phyloP scores from a whole-genome alignment of 768 basidiomycete species.

The Rhodotorula toruloides region DNA sequence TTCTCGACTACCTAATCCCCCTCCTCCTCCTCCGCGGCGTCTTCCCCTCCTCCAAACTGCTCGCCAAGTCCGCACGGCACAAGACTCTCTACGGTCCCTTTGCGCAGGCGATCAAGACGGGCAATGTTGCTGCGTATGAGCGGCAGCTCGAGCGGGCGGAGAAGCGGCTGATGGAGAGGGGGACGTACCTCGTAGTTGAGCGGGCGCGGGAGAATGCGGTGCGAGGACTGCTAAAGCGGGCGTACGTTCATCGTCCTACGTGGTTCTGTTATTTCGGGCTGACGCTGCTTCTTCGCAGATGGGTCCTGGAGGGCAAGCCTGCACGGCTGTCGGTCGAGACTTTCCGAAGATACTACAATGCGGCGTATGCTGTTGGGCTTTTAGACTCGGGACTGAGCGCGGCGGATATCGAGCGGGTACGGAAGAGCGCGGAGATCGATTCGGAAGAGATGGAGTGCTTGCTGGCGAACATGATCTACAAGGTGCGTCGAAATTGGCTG shows the following conservation, averaged over 20 bases:
- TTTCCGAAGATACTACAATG: constrained; percentile 52
- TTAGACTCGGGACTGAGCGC: constrained; percentile 57
- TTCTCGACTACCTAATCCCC: constrained; percentile 83
- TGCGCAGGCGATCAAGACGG: constrained; percentile 66
- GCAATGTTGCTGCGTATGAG: constrained; percentile 78
- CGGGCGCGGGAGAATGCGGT: constrained; percentile 81
- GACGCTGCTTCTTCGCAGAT: constrained; percentile 52
- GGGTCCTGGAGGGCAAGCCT: constrained; percentile 67
- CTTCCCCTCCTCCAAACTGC: constrained; percentile 67
- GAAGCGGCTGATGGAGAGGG: constrained; percentile 71
- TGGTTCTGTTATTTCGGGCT: not conserved
- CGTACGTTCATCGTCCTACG: constrained; percentile 45
- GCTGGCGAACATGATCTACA: constrained; percentile 83
- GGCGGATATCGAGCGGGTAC: constrained; percentile 43
- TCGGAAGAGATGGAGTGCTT: constrained; percentile 68
- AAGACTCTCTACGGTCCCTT: constrained; percentile 73
- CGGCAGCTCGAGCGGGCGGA: constrained; percentile 63
- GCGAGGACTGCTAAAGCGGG: constrained; percentile 63
- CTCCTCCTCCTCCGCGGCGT: constrained; percentile 81
- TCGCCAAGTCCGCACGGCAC: constrained; percentile 57
- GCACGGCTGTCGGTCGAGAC: constrained; percentile 73
- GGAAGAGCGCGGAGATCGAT: constrained; percentile 52
- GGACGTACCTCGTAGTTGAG: constrained; percentile 79
- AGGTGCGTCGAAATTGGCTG: constrained; percentile 50
- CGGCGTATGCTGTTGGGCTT: constrained; percentile 48